A percentile compares a stretch with the other conserved stretches of the same genome.
Evolutionary conservation across 805 yeast genomes (phyloP).

Genomic region (Cyberlindnera maritima): DNA sequence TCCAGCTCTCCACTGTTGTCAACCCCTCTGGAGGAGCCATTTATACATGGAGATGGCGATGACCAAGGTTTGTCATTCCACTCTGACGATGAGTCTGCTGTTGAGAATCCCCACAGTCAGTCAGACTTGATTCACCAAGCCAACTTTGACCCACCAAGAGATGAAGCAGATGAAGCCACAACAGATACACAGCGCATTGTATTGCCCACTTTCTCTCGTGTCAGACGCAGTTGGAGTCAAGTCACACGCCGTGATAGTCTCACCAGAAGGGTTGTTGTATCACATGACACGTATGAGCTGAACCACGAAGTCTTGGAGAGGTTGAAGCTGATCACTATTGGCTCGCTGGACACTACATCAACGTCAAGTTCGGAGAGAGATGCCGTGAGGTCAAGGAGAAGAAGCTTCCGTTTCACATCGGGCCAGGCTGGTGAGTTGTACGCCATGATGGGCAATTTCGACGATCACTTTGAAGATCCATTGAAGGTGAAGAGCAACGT

Average conservation of each 20-base stretch:
- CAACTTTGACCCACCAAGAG: no score
- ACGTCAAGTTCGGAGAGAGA: slow-evolving; percentile 5
- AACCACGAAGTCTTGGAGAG: background rate
- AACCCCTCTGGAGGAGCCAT: background rate
- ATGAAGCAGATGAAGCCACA: no score
- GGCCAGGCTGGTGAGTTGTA: slow-evolving; percentile 12
- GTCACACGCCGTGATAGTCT: background rate
- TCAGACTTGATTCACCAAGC: no score
- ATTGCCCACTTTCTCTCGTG: background rate
- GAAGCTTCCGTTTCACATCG: slow-evolving; percentile 2
- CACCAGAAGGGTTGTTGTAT: no score
- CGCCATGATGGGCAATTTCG: slow-evolving; percentile 16
- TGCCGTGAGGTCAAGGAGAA: slow-evolving; percentile 6
- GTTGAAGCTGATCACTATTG: background rate
- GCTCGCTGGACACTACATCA: background rate
- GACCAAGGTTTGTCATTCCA: background rate
- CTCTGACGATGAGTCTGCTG: background rate
- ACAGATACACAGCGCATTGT: background rate
- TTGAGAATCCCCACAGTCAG: background rate
- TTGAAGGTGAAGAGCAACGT: background rate
- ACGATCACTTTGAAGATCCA: slow-evolving; percentile 12
- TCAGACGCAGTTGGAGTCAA: background rate
- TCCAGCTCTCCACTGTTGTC: background rate
- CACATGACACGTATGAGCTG: background rate
- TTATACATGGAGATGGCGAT: background rate